Percentiles rank a stretch among this genome's conserved stretches.
These are phyloP conservation scores for Theileria parva DNA, from an alignment of 169 alveolate species.

Conservation along the genomic window DNA sequence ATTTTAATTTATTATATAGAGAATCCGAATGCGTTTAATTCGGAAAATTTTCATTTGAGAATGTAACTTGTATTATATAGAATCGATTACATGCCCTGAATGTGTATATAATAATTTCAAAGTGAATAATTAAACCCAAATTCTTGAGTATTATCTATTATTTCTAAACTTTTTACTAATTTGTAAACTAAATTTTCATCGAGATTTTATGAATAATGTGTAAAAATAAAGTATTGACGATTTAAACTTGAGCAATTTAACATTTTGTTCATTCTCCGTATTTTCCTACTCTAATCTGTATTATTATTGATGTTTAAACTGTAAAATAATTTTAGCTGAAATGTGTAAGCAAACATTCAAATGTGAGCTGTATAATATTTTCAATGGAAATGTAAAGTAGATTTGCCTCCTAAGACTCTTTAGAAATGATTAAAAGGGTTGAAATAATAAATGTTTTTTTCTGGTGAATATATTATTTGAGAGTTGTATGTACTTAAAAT, in stretches of 20 bases:
- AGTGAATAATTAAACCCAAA: background rate
- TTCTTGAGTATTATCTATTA: background rate
- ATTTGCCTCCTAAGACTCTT: background rate
- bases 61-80: background rate
- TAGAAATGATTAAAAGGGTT: background rate
- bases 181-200: background rate
- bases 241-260: background rate
- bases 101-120: background rate
- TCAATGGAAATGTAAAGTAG: background rate
- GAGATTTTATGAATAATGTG: background rate
- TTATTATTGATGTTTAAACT: background rate
- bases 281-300: background rate
- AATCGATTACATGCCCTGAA: background rate
- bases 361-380: background rate
- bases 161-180: background rate
- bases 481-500: background rate
- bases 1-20: constrained; percentile 9
- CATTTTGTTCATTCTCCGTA: background rate
- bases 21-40: background rate
- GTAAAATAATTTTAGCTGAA: background rate
- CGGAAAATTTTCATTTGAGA: background rate
- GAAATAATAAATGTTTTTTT: background rate
- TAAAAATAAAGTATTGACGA: background rate
- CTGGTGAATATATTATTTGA: background rate
- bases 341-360: background rate